Base-by-base conservation (phyloP, 306 rosid species). In the Medicago truncatula region DNA sequence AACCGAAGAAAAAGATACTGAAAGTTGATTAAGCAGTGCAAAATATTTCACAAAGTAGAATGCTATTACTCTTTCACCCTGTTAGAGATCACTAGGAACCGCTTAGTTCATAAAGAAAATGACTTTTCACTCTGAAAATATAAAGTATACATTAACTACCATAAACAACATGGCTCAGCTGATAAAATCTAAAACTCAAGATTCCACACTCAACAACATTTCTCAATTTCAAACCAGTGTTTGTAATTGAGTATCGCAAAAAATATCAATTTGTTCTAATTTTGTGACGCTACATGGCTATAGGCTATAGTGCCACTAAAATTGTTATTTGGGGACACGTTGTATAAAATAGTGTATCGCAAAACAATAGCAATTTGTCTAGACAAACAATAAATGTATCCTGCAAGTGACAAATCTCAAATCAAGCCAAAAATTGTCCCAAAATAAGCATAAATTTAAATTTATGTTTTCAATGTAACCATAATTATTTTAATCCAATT, bases 71-170 rank as follows among this genome's bases (percentile, higher is more conserved):
- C 67, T 71, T 73, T 36, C 64, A 65, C 66, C 74, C 9, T 64
- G 67, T 71, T 8, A 6, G 63, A 77, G 73, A 56, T 40, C 57
- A 65, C 39, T 28, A 69, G 0, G 43, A 28, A 54, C 15, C 11
- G 56, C 74, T 54, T 56, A 52, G 40, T 68, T 44, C 52, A 70
- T 40, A 40, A 4, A 49, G 18, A 71, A 64, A 67, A 43, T 67
- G 38, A 10, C 4, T 25, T 25, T 36, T 54, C 74, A 18, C 52
- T 74, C 60, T 47, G 52, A 18, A 18, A 50, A n/a, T 21, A 23
- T 44, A 49, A 65, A 46, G 34, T 4, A 70, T 0, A 50, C 47
- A 70, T 68, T 14, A 52, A 70, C 11, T 6, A 63, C 4, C 14
- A 41, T 7, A 16, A 68, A 54, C 7, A 6, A 58, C 28, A 31